These are phyloP conservation scores for Xylariales sp. DNA, from an alignment of 2,329 filamentous ascomycete species.

Conservation along the genomic window DNA sequence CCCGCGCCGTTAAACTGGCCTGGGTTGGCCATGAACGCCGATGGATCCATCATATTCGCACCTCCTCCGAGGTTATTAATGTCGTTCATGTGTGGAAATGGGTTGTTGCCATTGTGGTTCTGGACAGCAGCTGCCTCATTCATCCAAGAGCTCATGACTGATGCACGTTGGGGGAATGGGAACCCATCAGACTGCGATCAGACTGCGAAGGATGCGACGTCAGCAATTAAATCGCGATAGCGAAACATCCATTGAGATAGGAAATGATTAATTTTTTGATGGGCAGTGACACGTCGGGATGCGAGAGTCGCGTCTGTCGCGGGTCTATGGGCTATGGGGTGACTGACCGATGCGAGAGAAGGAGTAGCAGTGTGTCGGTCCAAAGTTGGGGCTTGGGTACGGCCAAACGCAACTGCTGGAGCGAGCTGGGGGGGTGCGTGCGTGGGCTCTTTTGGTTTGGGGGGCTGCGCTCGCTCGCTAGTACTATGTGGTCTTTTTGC, in stretches of 20 bases:
- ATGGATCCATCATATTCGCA: conserved; percentile 58
- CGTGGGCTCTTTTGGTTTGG: not conserved
- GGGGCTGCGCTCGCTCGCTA: not conserved
- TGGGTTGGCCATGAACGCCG: conserved; percentile 57
- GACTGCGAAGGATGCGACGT: conserved; percentile 36
- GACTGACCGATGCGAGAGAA: conserved; percentile 12
- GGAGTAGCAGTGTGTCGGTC: conserved; percentile 8
- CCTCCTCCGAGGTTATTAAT: conserved; percentile 42
- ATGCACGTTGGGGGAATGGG: conserved; percentile 17
- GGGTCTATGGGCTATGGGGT: conserved; percentile 12
- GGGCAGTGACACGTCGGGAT: conserved; percentile 22
- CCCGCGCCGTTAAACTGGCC: conserved; percentile 53
- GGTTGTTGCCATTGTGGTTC: conserved; percentile 67
- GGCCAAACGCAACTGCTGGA: conserved; percentile 5
- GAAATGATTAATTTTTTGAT: conserved; percentile 28
- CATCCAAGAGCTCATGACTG: conserved; percentile 69
- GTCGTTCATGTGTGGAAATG: conserved; percentile 62
- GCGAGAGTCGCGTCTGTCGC: conserved; percentile 16
- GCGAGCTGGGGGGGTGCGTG: conserved; percentile 1
- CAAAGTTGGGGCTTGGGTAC: conserved; percentile 8
- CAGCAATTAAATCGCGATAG: conserved; percentile 31
- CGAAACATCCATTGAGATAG: conserved; percentile 38
- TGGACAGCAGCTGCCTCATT: conserved; percentile 61
- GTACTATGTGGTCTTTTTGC: not conserved
- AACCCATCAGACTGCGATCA: conserved; percentile 44